A percentile compares a stretch with the other conserved stretches of the same genome.
Evolutionary conservation across 805 yeast species (phyloP).

Genomic region (Teunomyces pallodes): DNA sequence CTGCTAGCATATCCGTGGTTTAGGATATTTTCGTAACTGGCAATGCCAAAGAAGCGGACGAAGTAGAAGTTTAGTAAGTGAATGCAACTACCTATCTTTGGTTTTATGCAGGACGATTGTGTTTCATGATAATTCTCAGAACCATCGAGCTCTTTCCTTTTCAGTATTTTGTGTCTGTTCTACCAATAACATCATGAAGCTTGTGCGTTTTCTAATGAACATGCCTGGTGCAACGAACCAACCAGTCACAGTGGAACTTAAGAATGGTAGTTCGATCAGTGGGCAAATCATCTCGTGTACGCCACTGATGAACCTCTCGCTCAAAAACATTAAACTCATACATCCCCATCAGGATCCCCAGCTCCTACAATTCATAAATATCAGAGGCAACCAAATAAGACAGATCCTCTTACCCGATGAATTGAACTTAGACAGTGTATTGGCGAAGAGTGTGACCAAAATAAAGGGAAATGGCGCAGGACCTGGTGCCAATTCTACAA

Average conservation of each 20-base stretch:
- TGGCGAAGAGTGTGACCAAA: constrained; percentile 50
- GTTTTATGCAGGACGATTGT: neutral
- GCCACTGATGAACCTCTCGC: constrained; percentile 85
- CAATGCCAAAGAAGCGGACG: no score
- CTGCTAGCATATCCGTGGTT: constrained; percentile 10
- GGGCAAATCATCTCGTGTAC: constrained; percentile 85
- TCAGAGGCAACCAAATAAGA: constrained; percentile 87
- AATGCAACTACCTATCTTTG: neutral
- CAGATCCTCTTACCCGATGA: constrained; percentile 84
- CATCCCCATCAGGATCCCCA: constrained; percentile 68
- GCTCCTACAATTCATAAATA: constrained; percentile 70
- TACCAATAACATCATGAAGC: constrained; percentile 43
- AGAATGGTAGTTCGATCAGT: constrained; percentile 82
- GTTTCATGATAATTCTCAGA: no score
- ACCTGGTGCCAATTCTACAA: constrained; percentile 25
- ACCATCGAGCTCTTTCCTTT: no score
- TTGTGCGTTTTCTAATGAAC: constrained; percentile 79
- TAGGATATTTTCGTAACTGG: neutral
- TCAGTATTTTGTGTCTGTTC: no score
- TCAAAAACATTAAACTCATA: constrained; percentile 78
- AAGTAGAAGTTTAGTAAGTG: no score
- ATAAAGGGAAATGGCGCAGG: constrained; percentile 45
- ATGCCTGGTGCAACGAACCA: constrained; percentile 63
- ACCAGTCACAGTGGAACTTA: constrained; percentile 85
- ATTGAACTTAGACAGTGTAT: constrained; percentile 63